Base-by-base conservation (phyloP, 805 yeast genomes). In the Barnettozyma pratensis region DNA sequence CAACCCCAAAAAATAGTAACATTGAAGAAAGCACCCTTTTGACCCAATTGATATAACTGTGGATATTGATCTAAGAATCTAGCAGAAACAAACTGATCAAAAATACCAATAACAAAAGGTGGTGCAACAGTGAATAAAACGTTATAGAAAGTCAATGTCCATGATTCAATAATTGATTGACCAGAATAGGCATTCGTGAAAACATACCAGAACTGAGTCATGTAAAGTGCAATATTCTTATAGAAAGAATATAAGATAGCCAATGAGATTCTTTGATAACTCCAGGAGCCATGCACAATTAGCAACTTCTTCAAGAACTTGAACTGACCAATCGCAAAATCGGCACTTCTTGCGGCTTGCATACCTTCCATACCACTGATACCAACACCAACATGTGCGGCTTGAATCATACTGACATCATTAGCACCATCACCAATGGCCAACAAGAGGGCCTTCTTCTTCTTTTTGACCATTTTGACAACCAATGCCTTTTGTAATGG, bases 351-450 rank as follows among this genome's bases (percentile, higher is more conserved):
- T 0, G 99, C 97, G 9, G 99, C 99, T 68, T 94, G 99, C 89
- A 91, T 90, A 57, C 99, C 99, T 70, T 94, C 99, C 92, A 90
- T 85, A 55, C 99, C 99, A 68, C 96, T 87, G 54, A 94, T 95
- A 64, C 99, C 99, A 27, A 94, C 96, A 54, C 99, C 99, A 46
- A 94, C 97, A 66, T 94, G 98, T 0, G 99, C 99, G 12, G 99
- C 98, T 68, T 94, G 99, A 55, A 94, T 94, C 99, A 94, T 94
- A 36, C 96, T 85, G 38, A 94, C 99, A 70, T 94, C 99, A 63
- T 94, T 94, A 3, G 99, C 99, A 62, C 99, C 99, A 68, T 94
- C 99, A 40, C 99, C 99, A 62, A 94, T 85, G 1, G 99, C 98
- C 51, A 94, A 72, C 39, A 95, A 67, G 39, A 87, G 66, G 2